A percentile compares a stretch with the other conserved stretches of the same genome.
Evolutionary conservation across 495 filamentous ascomycete species (phyloP).

Genomic region (Corynascus novoguineensis): DNA sequence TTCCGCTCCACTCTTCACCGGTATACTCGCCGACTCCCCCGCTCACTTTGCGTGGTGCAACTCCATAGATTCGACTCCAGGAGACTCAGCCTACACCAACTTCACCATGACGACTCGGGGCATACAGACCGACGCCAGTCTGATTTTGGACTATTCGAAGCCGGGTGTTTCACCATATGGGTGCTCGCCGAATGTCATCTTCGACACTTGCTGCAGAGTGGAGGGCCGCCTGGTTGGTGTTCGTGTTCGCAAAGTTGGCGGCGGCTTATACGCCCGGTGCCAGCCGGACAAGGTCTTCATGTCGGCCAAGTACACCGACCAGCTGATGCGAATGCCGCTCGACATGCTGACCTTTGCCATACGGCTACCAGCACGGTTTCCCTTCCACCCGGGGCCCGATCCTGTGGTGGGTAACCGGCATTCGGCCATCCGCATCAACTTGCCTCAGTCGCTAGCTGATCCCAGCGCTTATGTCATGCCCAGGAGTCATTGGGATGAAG

Average conservation of each 20-base stretch:
- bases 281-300: neutral
- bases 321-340: neutral
- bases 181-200: neutral
- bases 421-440: neutral
- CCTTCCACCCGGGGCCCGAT: neutral
- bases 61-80: neutral
- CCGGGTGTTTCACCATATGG: no score
- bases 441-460: neutral
- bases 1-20: neutral
- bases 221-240: neutral
- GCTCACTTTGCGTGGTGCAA: neutral
- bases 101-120: conserved; percentile 3
- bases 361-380: neutral
- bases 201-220: neutral
- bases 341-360: neutral
- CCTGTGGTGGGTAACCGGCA: neutral
- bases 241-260: neutral
- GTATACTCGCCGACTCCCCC: conserved; percentile 1
- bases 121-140: neutral
- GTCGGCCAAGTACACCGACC: neutral
- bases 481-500: neutral
- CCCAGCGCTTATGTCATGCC: neutral
- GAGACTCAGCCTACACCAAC: neutral
- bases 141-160: no score
- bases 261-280: neutral